Percentiles rank a stretch among this genome's conserved stretches.
phyloP scores from a whole-genome alignment of 495 filamentous ascomycete genomes.

The Cercophora scortea region DNA sequence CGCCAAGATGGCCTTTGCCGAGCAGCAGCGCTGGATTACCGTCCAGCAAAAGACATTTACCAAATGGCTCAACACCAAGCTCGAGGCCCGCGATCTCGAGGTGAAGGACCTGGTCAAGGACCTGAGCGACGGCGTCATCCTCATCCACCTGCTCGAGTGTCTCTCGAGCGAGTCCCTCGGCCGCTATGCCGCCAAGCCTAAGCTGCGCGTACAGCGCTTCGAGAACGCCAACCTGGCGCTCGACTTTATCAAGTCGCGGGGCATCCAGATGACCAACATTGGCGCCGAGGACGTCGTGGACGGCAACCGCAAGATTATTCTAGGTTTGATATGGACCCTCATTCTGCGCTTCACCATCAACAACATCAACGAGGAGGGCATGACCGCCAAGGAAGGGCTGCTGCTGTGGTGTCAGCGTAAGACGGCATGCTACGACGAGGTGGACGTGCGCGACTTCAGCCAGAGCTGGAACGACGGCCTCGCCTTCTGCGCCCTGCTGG shows the following conservation, averaged over 20 bases:
- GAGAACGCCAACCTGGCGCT: conserved; percentile 97
- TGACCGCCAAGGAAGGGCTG: conserved; percentile 95
- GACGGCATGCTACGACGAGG: conserved; percentile 95
- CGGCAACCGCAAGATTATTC: conserved; percentile 93
- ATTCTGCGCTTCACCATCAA: conserved; percentile 97
- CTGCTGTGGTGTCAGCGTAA: conserved; percentile 97
- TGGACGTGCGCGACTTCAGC: conserved; percentile 90
- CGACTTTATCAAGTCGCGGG: conserved; percentile 81
- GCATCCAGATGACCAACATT: conserved; percentile 97
- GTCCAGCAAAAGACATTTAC: conserved; percentile 99
- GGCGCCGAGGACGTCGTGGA: conserved; percentile 98
- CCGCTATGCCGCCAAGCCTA: conserved; percentile 90
- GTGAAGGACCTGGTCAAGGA: conserved; percentile 82
- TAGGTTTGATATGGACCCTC: conserved; percentile 94
- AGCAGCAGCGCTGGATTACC: conserved; percentile 86
- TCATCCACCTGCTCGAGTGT: conserved; percentile 95
- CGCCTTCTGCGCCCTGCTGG: conserved; percentile 91
- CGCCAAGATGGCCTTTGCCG: conserved; percentile 45
- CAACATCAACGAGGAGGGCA: conserved; percentile 95
- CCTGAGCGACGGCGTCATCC: conserved; percentile 85
- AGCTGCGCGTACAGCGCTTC: conserved; percentile 92
- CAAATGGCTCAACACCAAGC: conserved; percentile 97
- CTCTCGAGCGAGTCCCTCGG: conserved; percentile 89
- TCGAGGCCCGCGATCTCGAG: conserved; percentile 62
- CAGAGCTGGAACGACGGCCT: conserved; percentile 94